Base-by-base conservation (phyloP, 495 filamentous ascomycete species). In the Entonaema liquescens region DNA sequence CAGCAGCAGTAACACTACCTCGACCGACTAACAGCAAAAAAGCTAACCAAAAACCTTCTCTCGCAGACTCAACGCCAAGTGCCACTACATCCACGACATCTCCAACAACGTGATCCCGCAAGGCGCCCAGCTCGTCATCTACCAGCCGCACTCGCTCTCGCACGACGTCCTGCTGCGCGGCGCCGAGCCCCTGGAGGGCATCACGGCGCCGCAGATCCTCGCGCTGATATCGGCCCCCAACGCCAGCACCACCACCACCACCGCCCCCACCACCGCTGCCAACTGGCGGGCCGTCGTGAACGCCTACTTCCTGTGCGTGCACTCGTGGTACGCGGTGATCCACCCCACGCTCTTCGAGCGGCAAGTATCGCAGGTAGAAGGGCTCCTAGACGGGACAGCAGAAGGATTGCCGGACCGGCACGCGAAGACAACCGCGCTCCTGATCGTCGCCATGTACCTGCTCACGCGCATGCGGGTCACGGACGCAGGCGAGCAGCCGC, bases 391-490 rank as follows among this genome's bases (percentile, higher is more conserved):
- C n/a, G n/a, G n/a, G n/a, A n/a, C n/a, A n/a, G n/a, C n/a, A n/a
- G n/a, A n/a, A n/a, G n/a, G n/a, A n/a, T n/a, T n/a, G n/a, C n/a
- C n/a, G n/a, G n/a, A n/a, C 47, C 49, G 68, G 13, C 47, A 25
- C 6, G 54, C 74, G 52, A 75, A 75, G 35, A 61, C 60, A 3
- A 52, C 64, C 17, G 76, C 76, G n/a, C 71, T 78, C 33, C 73
- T 78, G 35, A 28, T 77, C 26, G 70, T 74, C 19, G 65, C 71
- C 21, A 78, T 78, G 76, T 70, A 71, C 42, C 72, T 78, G 28
- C 72, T 35, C 21, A 75, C 74, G 56, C 72, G 75, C 9, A 71
- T 75, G 68, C 70, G 72, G 1, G 26, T 63, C 8, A 77, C 74
- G 47, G 75, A 73, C 58, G 70, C 65, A n/a, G 74, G 73, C 63